Percentiles rank a stretch among this genome's conserved stretches.
Conservation (phyloP, 2,329 filamentous ascomycete species). For the Ceratocystis variospora region DNA sequence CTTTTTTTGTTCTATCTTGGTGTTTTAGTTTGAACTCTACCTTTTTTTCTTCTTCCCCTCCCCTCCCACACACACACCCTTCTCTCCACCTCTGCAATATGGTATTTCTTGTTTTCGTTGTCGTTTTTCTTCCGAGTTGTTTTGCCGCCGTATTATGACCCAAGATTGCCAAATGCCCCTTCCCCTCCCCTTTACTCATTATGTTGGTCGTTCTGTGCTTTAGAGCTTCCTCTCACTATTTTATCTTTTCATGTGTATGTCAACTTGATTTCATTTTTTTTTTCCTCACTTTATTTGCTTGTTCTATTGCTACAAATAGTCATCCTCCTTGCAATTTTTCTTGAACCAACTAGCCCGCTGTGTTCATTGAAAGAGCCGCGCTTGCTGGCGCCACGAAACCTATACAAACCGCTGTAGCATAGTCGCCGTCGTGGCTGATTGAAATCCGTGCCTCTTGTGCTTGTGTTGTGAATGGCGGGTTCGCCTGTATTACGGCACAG, state of each 20-base stretch:
- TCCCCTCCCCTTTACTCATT: neutral
- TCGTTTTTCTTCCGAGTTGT: conserved; percentile 3
- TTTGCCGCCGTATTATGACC: neutral
- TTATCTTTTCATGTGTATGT: conserved; percentile 2
- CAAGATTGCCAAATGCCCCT: neutral
- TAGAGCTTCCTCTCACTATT: neutral
- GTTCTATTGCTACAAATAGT: neutral
- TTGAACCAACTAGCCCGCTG: too few relatives aligned
- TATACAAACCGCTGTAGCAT: conserved; percentile 58
- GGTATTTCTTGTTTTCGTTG: conserved; percentile 7
- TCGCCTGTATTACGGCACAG: conserved; percentile 10
- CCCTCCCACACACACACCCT: too few relatives aligned
- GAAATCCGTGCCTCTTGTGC: conserved; percentile 51
- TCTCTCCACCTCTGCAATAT: neutral
- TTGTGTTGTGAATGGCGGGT: neutral
- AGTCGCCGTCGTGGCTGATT: conserved; percentile 79
- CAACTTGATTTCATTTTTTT: conserved; percentile 1
- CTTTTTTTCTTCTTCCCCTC: conserved; percentile 1
- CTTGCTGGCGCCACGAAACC: conserved; percentile 25
- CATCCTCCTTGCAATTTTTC: neutral
- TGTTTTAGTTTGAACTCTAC: neutral
- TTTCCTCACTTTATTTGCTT: neutral
- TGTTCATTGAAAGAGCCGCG: neutral
- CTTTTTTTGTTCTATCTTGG: neutral
- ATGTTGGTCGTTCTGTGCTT: neutral